These are phyloP conservation scores for Sapria himalayana DNA, from an alignment of 345 rosid species.

Conservation along the genomic window DNA sequence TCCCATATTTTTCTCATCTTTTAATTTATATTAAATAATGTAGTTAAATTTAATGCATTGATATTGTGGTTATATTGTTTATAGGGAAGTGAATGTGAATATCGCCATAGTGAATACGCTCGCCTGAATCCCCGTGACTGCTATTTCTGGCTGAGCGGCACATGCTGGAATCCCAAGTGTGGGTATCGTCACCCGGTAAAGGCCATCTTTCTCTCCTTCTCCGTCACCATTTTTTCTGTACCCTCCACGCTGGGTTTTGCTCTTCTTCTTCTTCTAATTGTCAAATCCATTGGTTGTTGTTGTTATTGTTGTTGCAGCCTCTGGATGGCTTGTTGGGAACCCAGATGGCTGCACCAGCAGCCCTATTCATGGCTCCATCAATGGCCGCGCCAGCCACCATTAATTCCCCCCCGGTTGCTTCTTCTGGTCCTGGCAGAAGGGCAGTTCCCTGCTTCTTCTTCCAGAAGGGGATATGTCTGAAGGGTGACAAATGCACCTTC, in stretches of 20 bases:
- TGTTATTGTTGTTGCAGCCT: conserved; percentile 30
- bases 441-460: conserved; percentile 67
- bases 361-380: conserved; percentile 20
- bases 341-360: conserved; percentile 27
- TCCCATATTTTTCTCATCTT: no score
- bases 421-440: conserved; percentile 26
- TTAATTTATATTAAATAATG: no score
- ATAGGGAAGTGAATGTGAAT: conserved; percentile 89
- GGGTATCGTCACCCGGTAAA: conserved; percentile 92
- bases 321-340: conserved; percentile 72
- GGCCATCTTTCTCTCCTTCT: conserved; percentile 9
- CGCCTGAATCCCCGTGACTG: conserved; percentile 90
- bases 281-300: no score
- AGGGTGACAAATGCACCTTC: conserved; percentile 79
- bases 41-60: no score
- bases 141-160: conserved; percentile 81
- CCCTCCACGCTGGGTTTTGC: no score
- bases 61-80: no score
- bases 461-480: conserved; percentile 61
- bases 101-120: conserved; percentile 93
- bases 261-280: no score
- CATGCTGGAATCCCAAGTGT: conserved; percentile 81
- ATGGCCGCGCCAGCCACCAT: conserved; percentile 8
- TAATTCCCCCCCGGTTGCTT: conserved; percentile 8
- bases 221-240: neutral